Conservation (phyloP, 2,329 filamentous ascomycete species). For the Sclerotiophoma versabilis region DNA sequence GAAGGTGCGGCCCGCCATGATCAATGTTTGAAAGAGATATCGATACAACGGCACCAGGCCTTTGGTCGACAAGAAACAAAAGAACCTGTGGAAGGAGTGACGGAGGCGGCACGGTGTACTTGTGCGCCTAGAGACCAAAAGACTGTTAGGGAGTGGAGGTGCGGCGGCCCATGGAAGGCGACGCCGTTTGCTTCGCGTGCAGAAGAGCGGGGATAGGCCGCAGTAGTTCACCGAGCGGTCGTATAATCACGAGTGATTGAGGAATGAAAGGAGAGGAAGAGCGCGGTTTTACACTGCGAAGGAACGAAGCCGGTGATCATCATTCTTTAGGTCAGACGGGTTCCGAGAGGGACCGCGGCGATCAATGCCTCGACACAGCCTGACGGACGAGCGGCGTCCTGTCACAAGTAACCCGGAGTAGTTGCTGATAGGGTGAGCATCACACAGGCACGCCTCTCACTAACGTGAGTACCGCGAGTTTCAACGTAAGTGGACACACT, state of each 20-base stretch:
- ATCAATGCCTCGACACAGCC: slow-evolving; percentile 17
- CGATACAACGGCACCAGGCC: slow-evolving; percentile 14
- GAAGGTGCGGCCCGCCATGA: slow-evolving; percentile 43
- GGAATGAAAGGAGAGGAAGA: slow-evolving; percentile 16
- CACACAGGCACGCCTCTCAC: slow-evolving; percentile 8
- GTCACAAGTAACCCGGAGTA: slow-evolving; percentile 13
- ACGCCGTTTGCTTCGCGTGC: slow-evolving; percentile 16
- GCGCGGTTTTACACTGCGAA: slow-evolving; percentile 16
- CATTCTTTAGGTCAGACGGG: slow-evolving; percentile 21
- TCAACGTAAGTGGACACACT: slow-evolving; percentile 5
- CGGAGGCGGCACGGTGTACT: slow-evolving; percentile 10
- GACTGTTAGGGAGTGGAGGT: slow-evolving; percentile 13
- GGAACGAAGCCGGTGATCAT: slow-evolving; percentile 19
- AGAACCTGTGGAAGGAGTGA: slow-evolving; percentile 5
- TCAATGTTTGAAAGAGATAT: slow-evolving; percentile 7
- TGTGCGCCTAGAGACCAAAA: slow-evolving; percentile 6
- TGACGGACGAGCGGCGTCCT: slow-evolving; percentile 19
- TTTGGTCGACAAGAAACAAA: slow-evolving; percentile 7
- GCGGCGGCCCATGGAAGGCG: slow-evolving; percentile 16
- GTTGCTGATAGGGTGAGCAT: slow-evolving; percentile 11
- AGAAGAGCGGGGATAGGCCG: slow-evolving; percentile 15
- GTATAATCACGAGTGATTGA: slow-evolving; percentile 15
- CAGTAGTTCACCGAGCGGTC: slow-evolving; percentile 11
- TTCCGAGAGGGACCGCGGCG: slow-evolving; percentile 19
- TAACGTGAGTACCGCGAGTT: neutral